These are phyloP conservation scores for Asterophora parasitica DNA, from an alignment of 768 basidiomycete species.

Conservation along the genomic window DNA sequence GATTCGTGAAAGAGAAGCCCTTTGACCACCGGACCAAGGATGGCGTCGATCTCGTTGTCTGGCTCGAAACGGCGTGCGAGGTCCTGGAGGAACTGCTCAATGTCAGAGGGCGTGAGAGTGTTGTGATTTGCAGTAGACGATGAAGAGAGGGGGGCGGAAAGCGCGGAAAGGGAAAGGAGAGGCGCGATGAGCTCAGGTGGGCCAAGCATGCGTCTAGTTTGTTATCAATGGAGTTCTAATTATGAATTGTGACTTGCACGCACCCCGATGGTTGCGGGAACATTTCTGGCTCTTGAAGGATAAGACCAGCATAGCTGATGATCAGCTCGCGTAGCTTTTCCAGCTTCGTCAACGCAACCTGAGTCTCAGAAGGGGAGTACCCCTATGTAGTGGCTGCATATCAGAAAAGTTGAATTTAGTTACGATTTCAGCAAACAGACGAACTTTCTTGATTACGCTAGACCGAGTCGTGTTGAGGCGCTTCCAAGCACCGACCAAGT, in stretches of 20 bases:
- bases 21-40: conserved; percentile 73
- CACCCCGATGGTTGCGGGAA: conserved; percentile 86
- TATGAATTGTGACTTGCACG: conserved; percentile 12
- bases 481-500: conserved; percentile 89
- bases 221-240: background rate
- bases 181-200: conserved; percentile 75
- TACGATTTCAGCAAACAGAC: background rate
- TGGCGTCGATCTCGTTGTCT: conserved; percentile 68
- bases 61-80: conserved; percentile 76
- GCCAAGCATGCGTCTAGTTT: conserved; percentile 61
- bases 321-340: conserved; percentile 79
- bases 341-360: conserved; percentile 55
- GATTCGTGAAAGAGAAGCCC: conserved; percentile 60
- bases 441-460: conserved; percentile 61
- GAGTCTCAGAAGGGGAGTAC: conserved; percentile 57
- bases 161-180: conserved; percentile 69
- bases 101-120: conserved; percentile 59
- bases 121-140: conserved; percentile 40
- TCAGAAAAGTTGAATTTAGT: background rate
- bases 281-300: conserved; percentile 89
- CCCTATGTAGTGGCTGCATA: conserved; percentile 35
- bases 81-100: conserved; percentile 81
- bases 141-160: conserved; percentile 60
- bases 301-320: conserved; percentile 85
- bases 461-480: conserved; percentile 58